Conservation (phyloP, 768 basidiomycete species). For the Boletus vinaceobasis region DNA sequence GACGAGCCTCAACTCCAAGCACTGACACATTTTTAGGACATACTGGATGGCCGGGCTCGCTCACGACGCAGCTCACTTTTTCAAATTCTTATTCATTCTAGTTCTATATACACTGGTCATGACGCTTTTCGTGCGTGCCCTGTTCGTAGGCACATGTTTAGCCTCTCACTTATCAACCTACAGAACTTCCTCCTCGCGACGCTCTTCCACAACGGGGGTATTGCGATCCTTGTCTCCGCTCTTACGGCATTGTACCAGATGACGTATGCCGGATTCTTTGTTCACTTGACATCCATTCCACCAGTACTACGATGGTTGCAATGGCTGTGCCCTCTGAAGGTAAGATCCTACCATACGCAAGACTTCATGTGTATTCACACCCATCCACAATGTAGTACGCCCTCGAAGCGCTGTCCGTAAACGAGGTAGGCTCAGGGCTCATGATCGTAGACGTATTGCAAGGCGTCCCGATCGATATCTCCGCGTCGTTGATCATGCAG, state of each 20-base stretch:
- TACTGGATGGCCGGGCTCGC: conserved; percentile 96
- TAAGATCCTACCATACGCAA: not conserved
- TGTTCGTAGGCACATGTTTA: not conserved
- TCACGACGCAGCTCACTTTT: conserved; percentile 74
- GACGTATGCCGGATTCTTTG: conserved; percentile 92
- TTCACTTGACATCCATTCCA: conserved; percentile 80
- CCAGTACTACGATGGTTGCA: conserved; percentile 92
- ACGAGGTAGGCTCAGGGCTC: conserved; percentile 87
- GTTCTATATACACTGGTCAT: conserved; percentile 81
- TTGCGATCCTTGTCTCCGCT: conserved; percentile 86
- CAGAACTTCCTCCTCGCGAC: conserved; percentile 91
- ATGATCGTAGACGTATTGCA: conserved; percentile 75
- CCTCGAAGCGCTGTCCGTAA: conserved; percentile 85
- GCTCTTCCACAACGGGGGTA: conserved; percentile 79
- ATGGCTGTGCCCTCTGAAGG: conserved; percentile 82
- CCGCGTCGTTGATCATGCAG: conserved; percentile 83
- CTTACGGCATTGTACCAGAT: conserved; percentile 74
- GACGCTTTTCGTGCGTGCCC: conserved; percentile 71
- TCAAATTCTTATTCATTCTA: conserved; percentile 92
- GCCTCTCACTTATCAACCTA: not conserved
- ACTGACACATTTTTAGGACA: conserved; percentile 43
- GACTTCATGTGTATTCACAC: not conserved
- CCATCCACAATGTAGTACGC: conserved; percentile 38
- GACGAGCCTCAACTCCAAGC: not conserved
- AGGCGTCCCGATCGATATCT: conserved; percentile 80